Base-by-base conservation (phyloP, 2,329 filamentous ascomycete genomes). In the Paramyrothecium roridum region DNA sequence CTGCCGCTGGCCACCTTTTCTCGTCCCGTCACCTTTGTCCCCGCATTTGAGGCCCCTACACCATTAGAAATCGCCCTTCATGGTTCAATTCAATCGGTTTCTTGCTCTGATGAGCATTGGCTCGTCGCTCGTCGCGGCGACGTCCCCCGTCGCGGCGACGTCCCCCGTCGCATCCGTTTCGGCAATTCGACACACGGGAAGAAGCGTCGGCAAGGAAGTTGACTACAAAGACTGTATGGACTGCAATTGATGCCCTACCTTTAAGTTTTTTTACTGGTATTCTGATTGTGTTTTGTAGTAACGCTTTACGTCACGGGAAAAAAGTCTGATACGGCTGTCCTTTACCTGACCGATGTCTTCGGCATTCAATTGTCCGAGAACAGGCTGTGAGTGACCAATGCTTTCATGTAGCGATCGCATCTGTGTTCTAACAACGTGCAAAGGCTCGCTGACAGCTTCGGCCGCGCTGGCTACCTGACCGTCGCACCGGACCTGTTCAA, bases 271-370 rank as follows among this genome's bases (percentile, higher is more conserved):
- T n/a, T n/a, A n/a, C n/a, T n/a, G n/a, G 19, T 48, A 19, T 7
- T 48, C 46, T 8, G 8, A 48, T 23, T 20, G 4, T 17, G 22
- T 23, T 30, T 17, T 13, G 11, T 21, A 59, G 57, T 56, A 16
- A 59, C 55, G 6, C 46, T 56, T 13, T 59, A 59, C 37, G 53
- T 59, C 16, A 56, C 45, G 20, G 50, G 55, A 37, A 51, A 51
- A 21, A 47, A 37, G 17, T 57, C 55, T 4, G 51, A 56, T 33
- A 56, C 52, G 13, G 55, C 55, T 20, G 57, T 63, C 16, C 54
- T 63, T 37, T 63, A 63, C 51, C 48, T 66, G 19, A 65, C 63
- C 19, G 63, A 66, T 49, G 64, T 65, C n/a, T 65, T 65, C 46
- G 64, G 64, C 8, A 61, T 66, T 49, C 62, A 64, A 48, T 57